Evolutionary conservation across 2,329 filamentous ascomycete species (phyloP), one percentile per base, ranked within the genome.

Genomic region (Monosporascus sp.): DNA sequence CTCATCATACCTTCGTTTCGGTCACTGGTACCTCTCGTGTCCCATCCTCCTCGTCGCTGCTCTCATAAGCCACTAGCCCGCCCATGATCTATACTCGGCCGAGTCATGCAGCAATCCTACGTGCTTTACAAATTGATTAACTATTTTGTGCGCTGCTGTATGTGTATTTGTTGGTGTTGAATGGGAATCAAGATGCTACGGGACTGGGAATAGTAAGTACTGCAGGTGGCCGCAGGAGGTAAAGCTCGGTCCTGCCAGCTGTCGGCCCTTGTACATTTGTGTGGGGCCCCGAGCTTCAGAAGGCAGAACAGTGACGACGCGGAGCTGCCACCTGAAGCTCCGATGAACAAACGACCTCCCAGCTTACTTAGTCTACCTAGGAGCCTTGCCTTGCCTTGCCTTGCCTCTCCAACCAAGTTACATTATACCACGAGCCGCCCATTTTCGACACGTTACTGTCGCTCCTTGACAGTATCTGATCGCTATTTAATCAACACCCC

Each of bases 21-120:
- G 58, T 53, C 37, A 58, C 58, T 27, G 60, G 56, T 37, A 52
- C 53, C 25, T 63, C 55, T 31, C 24, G 43, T 5, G 43, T 46
- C 51, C 65, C 65, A 49, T 67, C 65, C 44, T 68, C 66, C 35
- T 68, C 66, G 39, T 68, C 65, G 46, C 65, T 68, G 46, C 66
- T 69, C 46, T 65, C 65, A 47, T 69, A 69, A 38, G 58, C 58
- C 17, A 69, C 66, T 18, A 69, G 58, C 39, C 60, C 65, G 20
- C 57, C 58, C 62, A 65, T 63, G 37, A 39, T 56, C 37, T 11
- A 17, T 25, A 15, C 6, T 39, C n/a, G 18, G 6, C 14, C 14
- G 22, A 46, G 7, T 22, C 43, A 46, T 22, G 20, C 24, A 17
- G 6, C 7, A 8, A 27, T 35, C 5, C 31, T 35, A 35, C 31